Evolutionary conservation across 345 rosid genomes (phyloP).

Genomic region (Pugionium cornutum): DNA sequence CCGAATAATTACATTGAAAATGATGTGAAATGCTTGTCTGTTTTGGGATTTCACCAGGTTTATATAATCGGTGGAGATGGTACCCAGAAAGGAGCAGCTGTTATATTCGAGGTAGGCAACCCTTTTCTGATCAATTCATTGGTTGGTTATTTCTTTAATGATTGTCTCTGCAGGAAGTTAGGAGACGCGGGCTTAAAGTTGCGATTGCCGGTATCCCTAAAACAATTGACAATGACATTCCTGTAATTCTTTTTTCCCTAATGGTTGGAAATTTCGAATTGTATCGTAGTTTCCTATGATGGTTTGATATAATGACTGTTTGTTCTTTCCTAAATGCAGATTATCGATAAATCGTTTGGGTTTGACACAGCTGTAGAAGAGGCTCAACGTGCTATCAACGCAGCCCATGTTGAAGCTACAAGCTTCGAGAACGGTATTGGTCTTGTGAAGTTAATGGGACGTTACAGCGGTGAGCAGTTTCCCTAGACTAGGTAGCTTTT

Average conservation of each 20-base stretch:
- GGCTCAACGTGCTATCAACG: conserved; percentile 87
- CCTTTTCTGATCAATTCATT: background rate
- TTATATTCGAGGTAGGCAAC: conserved; percentile 55
- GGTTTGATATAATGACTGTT: background rate
- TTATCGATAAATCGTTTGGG: conserved; percentile 76
- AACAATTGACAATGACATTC: conserved; percentile 80
- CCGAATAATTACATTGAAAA: background rate
- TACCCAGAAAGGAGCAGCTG: conserved; percentile 70
- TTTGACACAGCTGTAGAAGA: conserved; percentile 88
- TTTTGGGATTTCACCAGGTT: conserved; percentile 44
- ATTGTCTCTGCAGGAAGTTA: conserved; percentile 51
- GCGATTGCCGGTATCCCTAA: conserved; percentile 76
- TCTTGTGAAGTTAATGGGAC: conserved; percentile 80
- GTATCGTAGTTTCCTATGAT: background rate
- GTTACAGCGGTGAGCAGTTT: conserved; percentile 60
- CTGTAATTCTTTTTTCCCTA: conserved; percentile 37
- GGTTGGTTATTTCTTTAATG: background rate
- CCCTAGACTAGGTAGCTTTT: background rate
- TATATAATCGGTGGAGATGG: conserved; percentile 91
- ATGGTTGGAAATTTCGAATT: background rate
- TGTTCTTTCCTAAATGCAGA: conserved; percentile 35
- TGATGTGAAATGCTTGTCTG: conserved; percentile 2
- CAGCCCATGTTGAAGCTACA: conserved; percentile 80
- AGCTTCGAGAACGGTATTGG: conserved; percentile 77
- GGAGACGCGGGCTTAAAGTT: conserved; percentile 70